Base-by-base conservation (phyloP, 176 grass and related monocot genomes). In the Poa annua region DNA sequence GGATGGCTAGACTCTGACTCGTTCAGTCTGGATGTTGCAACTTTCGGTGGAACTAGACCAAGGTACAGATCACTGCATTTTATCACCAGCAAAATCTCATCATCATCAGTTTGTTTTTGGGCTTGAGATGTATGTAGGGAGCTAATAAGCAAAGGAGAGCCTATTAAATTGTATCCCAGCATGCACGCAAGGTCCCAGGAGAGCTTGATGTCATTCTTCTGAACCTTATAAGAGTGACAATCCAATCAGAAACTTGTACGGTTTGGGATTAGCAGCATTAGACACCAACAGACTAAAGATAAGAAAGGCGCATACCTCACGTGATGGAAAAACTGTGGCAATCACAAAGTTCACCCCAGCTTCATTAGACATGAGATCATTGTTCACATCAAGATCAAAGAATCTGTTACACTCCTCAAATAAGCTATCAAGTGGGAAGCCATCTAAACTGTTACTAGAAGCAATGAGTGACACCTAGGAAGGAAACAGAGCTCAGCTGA, bases 171-270 rank as follows among this genome's bases (percentile, higher is more conserved):
- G 72, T 77, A 86, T 74, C 92, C 92, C 53, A 95, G 74, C 19
- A 79, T 85, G 85, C 89, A 95, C 60, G 92, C 84, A 84, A 98
- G 88, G 42, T 86, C 91, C 96, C 96, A 98, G 51, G 96, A 95
- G 45, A 98, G 85, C 85, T 86, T 91, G 56, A 95, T 86, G 38
- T 26, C 91, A 88, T 90, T 85, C 89, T 95, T 98, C 62, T 88
- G 57, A 80, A 92, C 90, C 96, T 98, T 80, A 48, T 65, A 77
- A 86, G 42, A 32, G 22, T 50, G 44, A 63, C 17, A 35, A 66
- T 82, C 54, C 21, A 79, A 54, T 17, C 6, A 81, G 62, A 66
- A 81, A 70, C 5, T 68, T 75, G 5, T 14, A 81, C 22, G 49
- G 76, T 82, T 86, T 50, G 25, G 70, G 21, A 80, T 81, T 81